Base-by-base conservation (phyloP, 768 basidiomycete genomes). In the Nidularia pulvinata region DNA sequence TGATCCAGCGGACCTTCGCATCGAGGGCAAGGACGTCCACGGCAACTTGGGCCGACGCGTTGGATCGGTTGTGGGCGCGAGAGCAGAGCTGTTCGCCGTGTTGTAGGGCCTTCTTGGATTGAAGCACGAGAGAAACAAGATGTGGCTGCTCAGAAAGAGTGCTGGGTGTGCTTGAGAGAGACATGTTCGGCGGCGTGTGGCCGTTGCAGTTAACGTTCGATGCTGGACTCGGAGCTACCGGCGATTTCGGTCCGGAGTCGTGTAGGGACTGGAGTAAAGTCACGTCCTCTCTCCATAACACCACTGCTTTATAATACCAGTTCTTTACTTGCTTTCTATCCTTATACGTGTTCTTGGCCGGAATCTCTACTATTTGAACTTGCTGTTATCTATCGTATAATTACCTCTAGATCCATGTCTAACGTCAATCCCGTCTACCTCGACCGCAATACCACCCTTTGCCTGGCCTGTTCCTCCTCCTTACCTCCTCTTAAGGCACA, bases 41-140 rank as follows among this genome's bases (percentile, higher is more conserved):
- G 0, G 84, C 81, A 37, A 77, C 75, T 57, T 84, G 82, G 0
- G 89, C 82, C 2, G 91, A 90, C 43, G 77, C 71, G 57, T 82
- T 82, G n/a, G 88, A 83, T 19, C 86, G 69, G 1, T 67, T 61
- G 60, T 88, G 83, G 1, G 91, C 89, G 35, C 74, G 77, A 1
- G 81, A 81, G 61, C 92, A 93, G 5, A 93, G 77, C 48, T 85
- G 80, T 70, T 92, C 80, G 1, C 90, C 91, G 37, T 86, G 82
- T 57, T 90, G 85, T 2, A 94, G 79, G 0, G 89, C 91, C 61
- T 89, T 89, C 77, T 92, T 89, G 2, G 91, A 92, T 61, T 90
- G 86, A 1, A 88, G 73, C 9, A 91, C 88, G 7, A 94, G 82
- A 22, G 88, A 84, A 34, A 89, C 80, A 19, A 93, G 82, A 55